Percentiles rank a stretch among this genome's conserved stretches.
phyloP scores from a whole-genome alignment of 108 stramenopile species.

The Skeletonema grethae region DNA sequence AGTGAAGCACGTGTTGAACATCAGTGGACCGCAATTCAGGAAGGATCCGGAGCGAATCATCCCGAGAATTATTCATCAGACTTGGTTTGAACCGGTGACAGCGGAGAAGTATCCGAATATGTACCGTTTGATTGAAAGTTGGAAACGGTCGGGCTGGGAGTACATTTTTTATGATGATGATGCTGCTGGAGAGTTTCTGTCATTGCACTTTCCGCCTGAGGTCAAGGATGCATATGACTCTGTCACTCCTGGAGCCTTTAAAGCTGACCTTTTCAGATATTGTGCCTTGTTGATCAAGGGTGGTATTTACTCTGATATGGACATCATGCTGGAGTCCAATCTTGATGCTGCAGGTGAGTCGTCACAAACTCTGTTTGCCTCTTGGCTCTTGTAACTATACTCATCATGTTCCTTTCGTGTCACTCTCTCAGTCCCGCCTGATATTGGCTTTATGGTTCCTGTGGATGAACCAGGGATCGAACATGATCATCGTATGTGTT shows the following conservation, averaged over 20 bases:
- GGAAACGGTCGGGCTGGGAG: constrained; percentile 76
- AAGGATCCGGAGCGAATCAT: constrained; percentile 68
- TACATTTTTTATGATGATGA: constrained; percentile 78
- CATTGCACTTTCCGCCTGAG: constrained; percentile 73
- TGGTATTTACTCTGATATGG: constrained; percentile 87
- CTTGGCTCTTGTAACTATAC: constrained; percentile 70
- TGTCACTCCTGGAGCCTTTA: constrained; percentile 51
- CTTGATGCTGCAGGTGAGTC: constrained; percentile 57
- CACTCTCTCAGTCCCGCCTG: constrained; percentile 67
- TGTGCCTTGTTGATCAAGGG: constrained; percentile 82
- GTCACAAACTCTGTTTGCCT: constrained; percentile 56
- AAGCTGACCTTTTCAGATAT: constrained; percentile 86
- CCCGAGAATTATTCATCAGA: constrained; percentile 82
- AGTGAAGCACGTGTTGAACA: constrained; percentile 56
- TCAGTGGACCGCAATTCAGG: constrained; percentile 60
- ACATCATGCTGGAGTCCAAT: constrained; percentile 80
- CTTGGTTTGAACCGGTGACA: constrained; percentile 40
- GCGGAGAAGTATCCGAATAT: constrained; percentile 58
- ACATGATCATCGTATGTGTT: constrained; percentile 67
- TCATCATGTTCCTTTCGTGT: constrained; percentile 93
- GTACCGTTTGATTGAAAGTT: constrained; percentile 76
- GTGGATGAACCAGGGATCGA: constrained; percentile 68
- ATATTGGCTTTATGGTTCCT: constrained; percentile 85
- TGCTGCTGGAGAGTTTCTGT: constrained; percentile 56
- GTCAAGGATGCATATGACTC: constrained; percentile 63